These are phyloP conservation scores for Penicillium hordei DNA, from an alignment of 2,329 filamentous ascomycete species.

Conservation along the genomic window DNA sequence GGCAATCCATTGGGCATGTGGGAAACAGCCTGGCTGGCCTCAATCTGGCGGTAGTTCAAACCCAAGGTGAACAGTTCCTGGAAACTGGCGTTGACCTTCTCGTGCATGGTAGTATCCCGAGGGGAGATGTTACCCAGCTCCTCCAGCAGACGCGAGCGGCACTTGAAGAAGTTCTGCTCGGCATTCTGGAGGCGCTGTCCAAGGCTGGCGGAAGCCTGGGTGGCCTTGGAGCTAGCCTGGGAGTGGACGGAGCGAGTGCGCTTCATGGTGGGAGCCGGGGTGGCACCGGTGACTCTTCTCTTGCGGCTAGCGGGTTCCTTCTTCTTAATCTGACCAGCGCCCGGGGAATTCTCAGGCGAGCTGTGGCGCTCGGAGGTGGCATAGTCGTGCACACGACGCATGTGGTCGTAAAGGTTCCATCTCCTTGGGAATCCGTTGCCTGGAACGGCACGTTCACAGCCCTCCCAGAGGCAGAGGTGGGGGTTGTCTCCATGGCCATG, in stretches of 20 bases:
- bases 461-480: constrained; percentile 81
- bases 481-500: constrained; percentile 93
- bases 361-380: constrained; percentile 45
- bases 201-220: constrained; percentile 35
- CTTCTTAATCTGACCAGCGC: constrained; percentile 37
- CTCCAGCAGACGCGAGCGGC: constrained; percentile 41
- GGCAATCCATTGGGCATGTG: constrained; percentile 36
- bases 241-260: constrained; percentile 43
- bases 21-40: constrained; percentile 42
- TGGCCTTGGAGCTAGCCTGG: constrained; percentile 38
- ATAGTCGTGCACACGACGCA: constrained; percentile 84
- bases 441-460: constrained; percentile 77
- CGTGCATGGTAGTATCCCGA: constrained; percentile 43
- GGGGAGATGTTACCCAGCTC: constrained; percentile 42
- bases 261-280: constrained; percentile 44
- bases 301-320: constrained; percentile 43
- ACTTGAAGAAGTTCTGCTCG: constrained; percentile 45
- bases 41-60: constrained; percentile 44
- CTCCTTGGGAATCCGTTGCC: constrained; percentile 91
- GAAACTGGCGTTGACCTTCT: constrained; percentile 46
- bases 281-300: constrained; percentile 39
- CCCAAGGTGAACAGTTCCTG: constrained; percentile 46
- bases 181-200: constrained; percentile 44
- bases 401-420: constrained; percentile 96
- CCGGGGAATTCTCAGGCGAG: constrained; percentile 43